Evolutionary conservation across 495 filamentous ascomycete species (phyloP), one percentile per base, ranked within the genome.

Genomic region (Peziza echinospora): DNA sequence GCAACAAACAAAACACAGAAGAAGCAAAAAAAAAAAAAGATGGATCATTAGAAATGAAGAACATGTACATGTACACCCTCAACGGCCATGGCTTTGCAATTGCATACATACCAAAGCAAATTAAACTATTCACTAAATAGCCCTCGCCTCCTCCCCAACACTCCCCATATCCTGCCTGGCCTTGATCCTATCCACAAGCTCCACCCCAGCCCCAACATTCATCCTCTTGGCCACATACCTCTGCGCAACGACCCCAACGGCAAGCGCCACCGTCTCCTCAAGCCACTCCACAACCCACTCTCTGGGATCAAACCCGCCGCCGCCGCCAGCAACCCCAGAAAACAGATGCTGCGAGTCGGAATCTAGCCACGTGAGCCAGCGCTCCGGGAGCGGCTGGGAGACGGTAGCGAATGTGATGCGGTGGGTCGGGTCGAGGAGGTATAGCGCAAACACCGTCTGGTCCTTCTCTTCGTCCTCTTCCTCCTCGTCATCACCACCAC

Each of bases 261-360:
- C 73, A 45, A 94, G 62, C 34, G 68, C 73, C n/a, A 97, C 69
- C 0, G 77, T 65, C 62, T 96, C 91, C 64, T 96, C 85, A 5
- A 97, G 71, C 89, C 89, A 97, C 61, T 96, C 91, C 0, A 86
- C 77, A 26, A 92, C 81, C 89, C 89, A 97, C 62, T 96, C 89
- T 34, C 89, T 69, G 0, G 89, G 89, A 60, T 97, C 89, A 2
- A 94, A 80, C 26, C 86, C 89, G 16, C 91, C 91, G 43, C 65
- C 71, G 56, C 86, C 76, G 60, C 89, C 80, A 1, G 70, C 69
- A 52, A 97, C 96, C 58, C 82, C 82, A 21, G 80, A 78, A 2
- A 87, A 89, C 7, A 89, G 64, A n/a, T 5, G n/a, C 19, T 63
- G 59, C 0, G 71, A 63, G 1, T 78, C 67, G 16, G 84, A 82